Base-by-base conservation (phyloP, 208 protist genomes). In the Kentomonas sorsogonicus region DNA sequence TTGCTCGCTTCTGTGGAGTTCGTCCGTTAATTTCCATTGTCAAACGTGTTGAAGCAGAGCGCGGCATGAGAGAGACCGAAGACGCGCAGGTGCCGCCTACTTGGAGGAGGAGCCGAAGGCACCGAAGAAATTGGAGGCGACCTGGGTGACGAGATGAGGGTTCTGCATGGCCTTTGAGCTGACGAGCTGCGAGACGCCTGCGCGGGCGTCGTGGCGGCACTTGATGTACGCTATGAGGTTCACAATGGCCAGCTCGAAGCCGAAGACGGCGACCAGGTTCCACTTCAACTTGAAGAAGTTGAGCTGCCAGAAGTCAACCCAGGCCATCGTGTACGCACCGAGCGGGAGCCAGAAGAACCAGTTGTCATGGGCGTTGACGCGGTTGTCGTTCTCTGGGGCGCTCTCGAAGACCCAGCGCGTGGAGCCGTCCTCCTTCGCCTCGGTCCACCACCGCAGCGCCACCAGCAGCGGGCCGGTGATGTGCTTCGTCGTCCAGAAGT, bases 401-500 rank as follows among this genome's bases (percentile, higher is more conserved):
- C 87, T 96, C 72, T 98, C 96, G 60, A 97, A 98, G 3, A 96
- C 58, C 95, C 96, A 98, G 40, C 83, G 68, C 39, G 81, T 91
- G 26, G 70, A 62, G 5, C 96, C 96, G 58, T 98, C 93, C 1
- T 96, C 90, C 40, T 78, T 74, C 29, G 97, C 80, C 57, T 97
- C 83, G 66, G 95, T 97, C 93, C 96, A 98, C 91, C 91, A 97
- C 43, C 95, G 79, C 65, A 98, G 80, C 20, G 83, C 79, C 1
- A 97, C 96, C 0, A 98, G 66, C 26, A 98, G 50, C 18, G 94
- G 84, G 5, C 96, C 96, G 4, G 86, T 94, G 20, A 98, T 76
- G 63, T 98, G 98, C 74, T 98, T 98, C 3, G 93, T 93, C 15
- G 77, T 86, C 96, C 95, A 98, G 66, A 98, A 98, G 62, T 98